These are phyloP conservation scores for Letharia lupina DNA, from an alignment of 495 filamentous ascomycete genomes.

Conservation along the genomic window DNA sequence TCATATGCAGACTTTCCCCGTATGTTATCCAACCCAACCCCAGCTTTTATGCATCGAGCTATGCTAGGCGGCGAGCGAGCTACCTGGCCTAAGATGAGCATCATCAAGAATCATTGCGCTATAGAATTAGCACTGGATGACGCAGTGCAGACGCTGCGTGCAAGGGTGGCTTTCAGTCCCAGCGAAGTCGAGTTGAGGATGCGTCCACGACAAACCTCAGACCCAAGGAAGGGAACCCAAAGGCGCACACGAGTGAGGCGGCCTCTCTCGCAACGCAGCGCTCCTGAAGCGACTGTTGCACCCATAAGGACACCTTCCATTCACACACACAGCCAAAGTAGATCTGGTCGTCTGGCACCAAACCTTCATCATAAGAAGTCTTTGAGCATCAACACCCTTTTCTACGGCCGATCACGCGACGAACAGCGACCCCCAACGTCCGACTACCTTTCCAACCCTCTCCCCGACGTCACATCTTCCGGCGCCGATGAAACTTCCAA, in stretches of 20 bases:
- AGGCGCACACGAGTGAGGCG: slow-evolving; percentile 15
- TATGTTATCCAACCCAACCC: slow-evolving; percentile 77
- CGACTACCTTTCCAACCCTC: not conserved
- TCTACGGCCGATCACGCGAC: not conserved
- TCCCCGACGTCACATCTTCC: slow-evolving; percentile 22
- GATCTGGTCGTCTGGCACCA: slow-evolving; percentile 12
- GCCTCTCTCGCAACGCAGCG: slow-evolving; percentile 24
- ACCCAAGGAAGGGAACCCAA: slow-evolving; percentile 8
- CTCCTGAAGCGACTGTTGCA: slow-evolving; percentile 14
- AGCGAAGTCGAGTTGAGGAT: slow-evolving; percentile 53
- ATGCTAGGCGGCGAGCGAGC: slow-evolving; percentile 72
- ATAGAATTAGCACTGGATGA: slow-evolving; percentile 81
- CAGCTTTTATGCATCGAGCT: slow-evolving; percentile 77
- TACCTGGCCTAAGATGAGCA: slow-evolving; percentile 81
- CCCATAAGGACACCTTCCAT: slow-evolving; percentile 7
- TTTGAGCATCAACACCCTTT: slow-evolving; percentile 22
- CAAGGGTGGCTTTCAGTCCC: slow-evolving; percentile 71
- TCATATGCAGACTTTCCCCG: slow-evolving; percentile 62
- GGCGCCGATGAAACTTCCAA: slow-evolving; percentile 25
- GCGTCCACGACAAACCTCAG: slow-evolving; percentile 4
- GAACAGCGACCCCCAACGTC: not conserved
- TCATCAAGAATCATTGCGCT: slow-evolving; percentile 72
- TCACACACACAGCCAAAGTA: slow-evolving; percentile 8
- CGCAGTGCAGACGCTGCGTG: slow-evolving; percentile 67
- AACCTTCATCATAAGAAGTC: slow-evolving; percentile 22